Percentiles rank a stretch among this genome's conserved stretches.
Conservation (phyloP, 2,329 filamentous ascomycete species). For the Dryadomyces sulphureus region DNA sequence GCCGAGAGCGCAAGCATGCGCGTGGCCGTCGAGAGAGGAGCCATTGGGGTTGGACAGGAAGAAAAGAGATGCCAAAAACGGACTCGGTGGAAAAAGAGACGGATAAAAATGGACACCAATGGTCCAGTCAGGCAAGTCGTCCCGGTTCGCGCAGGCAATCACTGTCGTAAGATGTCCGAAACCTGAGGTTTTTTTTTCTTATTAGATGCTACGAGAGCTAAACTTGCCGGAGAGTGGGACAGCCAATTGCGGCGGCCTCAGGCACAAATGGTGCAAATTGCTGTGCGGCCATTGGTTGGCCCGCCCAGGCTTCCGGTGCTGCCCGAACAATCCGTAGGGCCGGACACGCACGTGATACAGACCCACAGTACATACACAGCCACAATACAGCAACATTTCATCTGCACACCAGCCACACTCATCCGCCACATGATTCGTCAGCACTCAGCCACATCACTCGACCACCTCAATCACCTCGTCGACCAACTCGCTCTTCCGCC, state of each 20-base stretch:
- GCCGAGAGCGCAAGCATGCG: conserved; percentile 49
- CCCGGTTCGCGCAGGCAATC: not conserved
- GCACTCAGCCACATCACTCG: not conserved
- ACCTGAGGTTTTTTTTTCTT: conserved; percentile 2
- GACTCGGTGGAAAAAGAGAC: not conserved
- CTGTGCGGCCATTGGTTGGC: conserved; percentile 7
- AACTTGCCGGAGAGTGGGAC: not conserved
- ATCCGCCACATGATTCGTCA: too few species aligned
- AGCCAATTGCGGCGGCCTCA: conserved; percentile 7
- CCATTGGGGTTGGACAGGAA: conserved; percentile 30
- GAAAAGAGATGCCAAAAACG: not conserved
- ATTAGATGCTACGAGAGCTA: not conserved
- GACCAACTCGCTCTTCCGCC: too few species aligned
- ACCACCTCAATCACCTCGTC: not conserved
- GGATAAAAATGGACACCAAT: conserved; percentile 1
- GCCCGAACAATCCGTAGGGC: conserved; percentile 9
- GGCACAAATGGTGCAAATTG: conserved; percentile 11
- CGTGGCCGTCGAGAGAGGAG: conserved; percentile 52
- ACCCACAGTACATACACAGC: not conserved
- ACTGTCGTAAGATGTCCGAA: not conserved
- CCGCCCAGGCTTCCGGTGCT: conserved; percentile 9
- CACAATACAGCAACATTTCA: not conserved
- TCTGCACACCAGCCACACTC: too few species aligned
- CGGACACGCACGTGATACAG: not conserved
- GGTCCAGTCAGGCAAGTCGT: not conserved